Conservation (phyloP, 2,329 filamentous ascomycete genomes). For the Xylariales sp. region DNA sequence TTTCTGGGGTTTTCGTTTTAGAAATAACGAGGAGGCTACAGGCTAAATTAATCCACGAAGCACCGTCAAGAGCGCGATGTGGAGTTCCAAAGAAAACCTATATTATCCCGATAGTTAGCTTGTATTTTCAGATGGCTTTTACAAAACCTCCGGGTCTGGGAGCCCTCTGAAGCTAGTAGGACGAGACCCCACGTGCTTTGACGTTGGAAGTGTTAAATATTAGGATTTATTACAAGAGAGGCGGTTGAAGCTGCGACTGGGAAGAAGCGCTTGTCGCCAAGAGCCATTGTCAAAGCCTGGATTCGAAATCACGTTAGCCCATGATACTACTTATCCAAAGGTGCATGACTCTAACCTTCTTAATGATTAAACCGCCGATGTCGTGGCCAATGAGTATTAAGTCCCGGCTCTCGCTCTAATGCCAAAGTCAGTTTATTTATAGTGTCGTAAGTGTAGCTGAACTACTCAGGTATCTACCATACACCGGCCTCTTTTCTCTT, state of each 20-base stretch:
- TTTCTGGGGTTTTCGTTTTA: background rate
- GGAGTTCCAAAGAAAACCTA: no score
- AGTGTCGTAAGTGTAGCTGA: background rate
- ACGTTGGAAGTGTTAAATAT: background rate
- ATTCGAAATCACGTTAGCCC: background rate
- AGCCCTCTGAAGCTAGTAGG: no score
- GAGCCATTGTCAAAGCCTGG: background rate
- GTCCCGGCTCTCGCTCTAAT: background rate
- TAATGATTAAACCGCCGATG: slow-evolving; percentile 4
- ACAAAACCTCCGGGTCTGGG: no score
- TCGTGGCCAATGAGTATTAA: background rate
- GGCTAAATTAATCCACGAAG: background rate
- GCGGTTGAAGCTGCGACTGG: background rate
- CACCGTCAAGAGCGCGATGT: no score
- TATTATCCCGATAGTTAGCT: no score
- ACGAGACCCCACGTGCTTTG: no score
- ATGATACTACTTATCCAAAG: background rate
- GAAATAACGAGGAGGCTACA: slow-evolving; percentile 1
- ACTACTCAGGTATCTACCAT: background rate
- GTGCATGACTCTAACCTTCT: slow-evolving; percentile 5
- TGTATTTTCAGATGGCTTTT: no score
- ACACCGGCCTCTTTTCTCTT: background rate
- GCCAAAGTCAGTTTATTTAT: background rate
- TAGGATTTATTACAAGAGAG: background rate
- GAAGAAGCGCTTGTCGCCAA: background rate